Evolutionary conservation across 768 basidiomycete species (phyloP).

Genomic region (Calocera viscosa): DNA sequence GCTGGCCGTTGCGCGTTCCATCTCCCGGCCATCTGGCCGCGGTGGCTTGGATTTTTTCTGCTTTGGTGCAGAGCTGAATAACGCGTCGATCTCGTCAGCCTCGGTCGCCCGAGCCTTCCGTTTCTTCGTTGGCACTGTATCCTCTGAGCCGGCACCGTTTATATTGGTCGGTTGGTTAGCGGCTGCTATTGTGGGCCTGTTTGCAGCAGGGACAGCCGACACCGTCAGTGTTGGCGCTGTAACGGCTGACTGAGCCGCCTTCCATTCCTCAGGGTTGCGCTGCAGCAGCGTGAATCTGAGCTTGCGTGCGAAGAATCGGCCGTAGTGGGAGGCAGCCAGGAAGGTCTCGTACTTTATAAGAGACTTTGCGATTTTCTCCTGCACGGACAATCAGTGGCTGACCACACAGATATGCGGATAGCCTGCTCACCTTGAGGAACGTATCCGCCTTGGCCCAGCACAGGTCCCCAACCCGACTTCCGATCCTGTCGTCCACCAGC

Average conservation of each 20-base stretch:
- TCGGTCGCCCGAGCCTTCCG: conserved; percentile 36
- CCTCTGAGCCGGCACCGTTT: neutral
- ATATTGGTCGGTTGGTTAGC: conserved; percentile 8
- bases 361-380: conserved; percentile 88
- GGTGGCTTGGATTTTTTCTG: neutral
- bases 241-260: conserved; percentile 43
- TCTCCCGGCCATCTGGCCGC: conserved; percentile 17
- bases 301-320: conserved; percentile 72
- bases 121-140: conserved; percentile 25
- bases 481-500: conserved; percentile 81
- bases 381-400: conserved; percentile 10
- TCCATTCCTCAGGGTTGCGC: conserved; percentile 77
- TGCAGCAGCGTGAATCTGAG: conserved; percentile 66
- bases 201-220: conserved; percentile 14
- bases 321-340: conserved; percentile 68
- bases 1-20: conserved; percentile 14
- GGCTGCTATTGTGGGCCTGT: conserved; percentile 10
- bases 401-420: neutral
- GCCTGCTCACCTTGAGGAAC: conserved; percentile 60
- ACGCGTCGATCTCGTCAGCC: conserved; percentile 61
- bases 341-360: conserved; percentile 57
- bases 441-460: conserved; percentile 87
- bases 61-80: conserved; percentile 40
- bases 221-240: neutral
- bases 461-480: conserved; percentile 80